Conservation (phyloP, 2,329 filamentous ascomycete species). For the Hymenoscyphus repandus region DNA sequence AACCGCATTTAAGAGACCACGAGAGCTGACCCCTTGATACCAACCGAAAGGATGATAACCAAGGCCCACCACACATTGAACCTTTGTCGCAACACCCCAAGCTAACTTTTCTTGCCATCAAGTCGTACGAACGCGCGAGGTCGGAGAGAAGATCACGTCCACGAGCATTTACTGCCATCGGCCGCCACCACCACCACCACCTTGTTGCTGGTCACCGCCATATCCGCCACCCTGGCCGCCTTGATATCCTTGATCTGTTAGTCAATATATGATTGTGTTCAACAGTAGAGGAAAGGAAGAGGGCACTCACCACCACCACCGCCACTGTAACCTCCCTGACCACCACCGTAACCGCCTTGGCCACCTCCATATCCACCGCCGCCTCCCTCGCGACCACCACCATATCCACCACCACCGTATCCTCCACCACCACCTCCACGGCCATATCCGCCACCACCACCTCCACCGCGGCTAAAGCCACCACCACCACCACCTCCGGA, state of each 20-base stretch:
- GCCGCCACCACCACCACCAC: constrained; percentile 16
- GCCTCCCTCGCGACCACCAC: constrained; percentile 38
- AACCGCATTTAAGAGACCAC: constrained; percentile 31
- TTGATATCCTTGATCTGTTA: constrained; percentile 21
- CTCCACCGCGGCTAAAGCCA: constrained; percentile 37
- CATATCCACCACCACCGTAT: constrained; percentile 52
- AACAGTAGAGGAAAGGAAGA: background rate
- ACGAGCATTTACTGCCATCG: constrained; percentile 22
- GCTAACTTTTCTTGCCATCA: constrained; percentile 30
- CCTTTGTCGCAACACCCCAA: constrained; percentile 29
- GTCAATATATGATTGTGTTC: constrained; percentile 15
- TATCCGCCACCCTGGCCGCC: constrained; percentile 23
- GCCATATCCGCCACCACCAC: constrained; percentile 38
- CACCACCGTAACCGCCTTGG: constrained; percentile 30
- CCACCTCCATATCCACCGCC: constrained; percentile 23
- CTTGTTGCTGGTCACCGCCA: constrained; percentile 24
- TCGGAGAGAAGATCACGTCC: constrained; percentile 25
- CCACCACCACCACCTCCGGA: constrained; percentile 52
- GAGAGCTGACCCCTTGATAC: constrained; percentile 20
- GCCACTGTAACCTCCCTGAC: constrained; percentile 17
- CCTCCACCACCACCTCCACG: constrained; percentile 34
- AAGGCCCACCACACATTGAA: constrained; percentile 29
- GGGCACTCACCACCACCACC: constrained; percentile 34
- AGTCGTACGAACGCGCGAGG: constrained; percentile 24
- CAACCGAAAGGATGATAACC: constrained; percentile 21